Evolutionary conservation across 768 basidiomycete genomes (phyloP).

Genomic region (Gymnopilus dilepis): DNA sequence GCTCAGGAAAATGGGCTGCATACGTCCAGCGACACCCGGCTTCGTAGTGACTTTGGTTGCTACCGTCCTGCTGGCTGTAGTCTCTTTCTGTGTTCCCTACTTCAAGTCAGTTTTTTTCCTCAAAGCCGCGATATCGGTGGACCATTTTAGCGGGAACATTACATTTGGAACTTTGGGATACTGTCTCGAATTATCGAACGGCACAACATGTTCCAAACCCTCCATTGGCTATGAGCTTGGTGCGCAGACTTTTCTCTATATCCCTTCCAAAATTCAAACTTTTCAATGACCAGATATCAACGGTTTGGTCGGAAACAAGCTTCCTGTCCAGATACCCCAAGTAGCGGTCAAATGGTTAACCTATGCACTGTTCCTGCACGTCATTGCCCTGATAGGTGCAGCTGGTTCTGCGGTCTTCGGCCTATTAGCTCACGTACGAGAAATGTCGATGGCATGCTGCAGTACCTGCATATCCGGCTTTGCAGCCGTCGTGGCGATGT

Average conservation of each 20-base stretch:
- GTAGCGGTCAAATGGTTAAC: slow-evolving; percentile 95
- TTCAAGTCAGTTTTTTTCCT: slow-evolving; percentile 92
- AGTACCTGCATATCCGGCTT: slow-evolving; percentile 83
- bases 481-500: slow-evolving; percentile 75
- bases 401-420: slow-evolving; percentile 80
- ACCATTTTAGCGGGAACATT: slow-evolving; percentile 60
- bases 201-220: slow-evolving; percentile 77
- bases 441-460: slow-evolving; percentile 85
- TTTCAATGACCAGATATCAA: slow-evolving; percentile 69
- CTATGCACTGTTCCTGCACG: slow-evolving; percentile 89
- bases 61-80: slow-evolving; percentile 78
- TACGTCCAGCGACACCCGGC: slow-evolving; percentile 90
- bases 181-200: slow-evolving; percentile 63
- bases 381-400: slow-evolving; percentile 81
- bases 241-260: slow-evolving; percentile 43
- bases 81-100: slow-evolving; percentile 89
- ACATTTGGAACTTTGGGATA: slow-evolving; percentile 93
- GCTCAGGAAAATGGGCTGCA: slow-evolving; percentile 52
- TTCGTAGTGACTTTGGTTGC: slow-evolving; percentile 84
- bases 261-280: not conserved
- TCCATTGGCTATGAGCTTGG: slow-evolving; percentile 88
- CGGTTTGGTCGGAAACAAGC: slow-evolving; percentile 70
- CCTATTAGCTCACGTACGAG: slow-evolving; percentile 85
- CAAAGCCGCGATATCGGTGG: slow-evolving; percentile 62
- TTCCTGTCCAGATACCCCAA: slow-evolving; percentile 74